Base-by-base conservation (phyloP, 2,329 filamentous ascomycete genomes). In the Phyllachora maydis region DNA sequence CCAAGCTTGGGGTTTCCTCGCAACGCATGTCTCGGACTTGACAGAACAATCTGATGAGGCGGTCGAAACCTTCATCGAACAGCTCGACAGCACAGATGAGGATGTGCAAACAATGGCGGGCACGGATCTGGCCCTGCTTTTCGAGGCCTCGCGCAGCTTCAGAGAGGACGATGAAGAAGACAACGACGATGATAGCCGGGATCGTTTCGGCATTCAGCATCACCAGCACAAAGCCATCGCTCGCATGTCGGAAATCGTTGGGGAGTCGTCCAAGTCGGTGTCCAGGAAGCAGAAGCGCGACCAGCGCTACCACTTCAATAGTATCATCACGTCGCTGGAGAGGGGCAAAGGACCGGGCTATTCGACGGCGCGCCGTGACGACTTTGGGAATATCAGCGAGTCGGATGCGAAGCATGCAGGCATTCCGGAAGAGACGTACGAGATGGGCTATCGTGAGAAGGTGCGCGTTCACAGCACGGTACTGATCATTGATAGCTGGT, bases 11-110 rank as follows among this genome's bases (percentile, higher is more conserved):
- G 73, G 72, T 1, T 74, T 85, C 32, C 60, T 90, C 4, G 76
- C 75, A 4, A 82, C 75, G 4, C 65, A 76, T 29, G 52, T 85
- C 5, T 72, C 82, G 4, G 76, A 85, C 36, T 56, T 82, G 20
- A 67, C 77, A 34, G 60, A 64, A 10, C 59, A 69, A 29, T 78
- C 73, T 16, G 70, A 79, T 32, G 50, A 65, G 14, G 73, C 77
- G 10, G 63, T 88, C 36, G 75, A 88, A 25, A 70, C 73, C 2
- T 81, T 92, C 35, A 69, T 78, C 19, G 81, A 91, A 22, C 82
- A 91, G 45, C 70, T 92, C 11, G 70, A 83, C 29, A 81, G 75
- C 41, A 58, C 58, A 16, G 70, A 81, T 28, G 53, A 68, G 1
- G 54, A 62, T 6, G 76, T 91, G 1, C 78, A 88, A 38, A 67